Evolutionary conservation across 805 yeast species (phyloP), one percentile per base, ranked within the genome.

Genomic region (Suhomyces vadensis): DNA sequence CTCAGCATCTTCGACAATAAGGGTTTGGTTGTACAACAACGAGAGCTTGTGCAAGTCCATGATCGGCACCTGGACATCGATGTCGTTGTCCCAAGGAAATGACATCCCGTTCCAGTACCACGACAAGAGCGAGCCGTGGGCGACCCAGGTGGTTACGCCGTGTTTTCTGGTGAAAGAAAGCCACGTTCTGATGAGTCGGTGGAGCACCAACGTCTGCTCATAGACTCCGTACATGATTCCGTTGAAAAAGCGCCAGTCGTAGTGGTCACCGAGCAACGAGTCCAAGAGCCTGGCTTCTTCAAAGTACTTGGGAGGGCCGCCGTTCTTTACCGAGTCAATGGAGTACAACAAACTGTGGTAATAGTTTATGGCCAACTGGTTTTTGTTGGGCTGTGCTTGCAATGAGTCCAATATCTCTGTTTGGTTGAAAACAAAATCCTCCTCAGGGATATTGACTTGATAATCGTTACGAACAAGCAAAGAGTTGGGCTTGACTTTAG

Each of bases 301-400:
- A 46, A 68, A 75, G 53, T 74, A 74, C 47, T 77, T 74, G 6
- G 65, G 61, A 1, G 68, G 67, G 4, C 66, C 62, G 5, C 64
- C 58, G 13, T 61, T 54, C 13, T 57, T 57, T n/a, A 57, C 60
- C 5, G 56, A 54, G 14, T 48, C 42, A 8, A 57, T 50, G 1
- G 77, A 70, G 44, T 54, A 54, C 38, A 60, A 47, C 39, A 75
- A 56, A 39, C 71, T 58, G 4, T 65, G 53, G 29, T 60, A 53
- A 51, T 75, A 74, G 4, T 53, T 48, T 16, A 57, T 37, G 29
- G 58, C 61, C 20, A 56, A 56, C 4, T 42, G 39, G 3, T 56
- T 44, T 13, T 58, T 43, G 8, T 50, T 41, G 5, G 59, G 36
- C 31, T 47, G 44, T 2, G 31, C 37, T 25, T 56, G 54, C 31